A percentile compares a stretch with the other conserved stretches of the same genome.
Conservation (phyloP, 768 basidiomycete species). For the Auriscalpium vulgare region DNA sequence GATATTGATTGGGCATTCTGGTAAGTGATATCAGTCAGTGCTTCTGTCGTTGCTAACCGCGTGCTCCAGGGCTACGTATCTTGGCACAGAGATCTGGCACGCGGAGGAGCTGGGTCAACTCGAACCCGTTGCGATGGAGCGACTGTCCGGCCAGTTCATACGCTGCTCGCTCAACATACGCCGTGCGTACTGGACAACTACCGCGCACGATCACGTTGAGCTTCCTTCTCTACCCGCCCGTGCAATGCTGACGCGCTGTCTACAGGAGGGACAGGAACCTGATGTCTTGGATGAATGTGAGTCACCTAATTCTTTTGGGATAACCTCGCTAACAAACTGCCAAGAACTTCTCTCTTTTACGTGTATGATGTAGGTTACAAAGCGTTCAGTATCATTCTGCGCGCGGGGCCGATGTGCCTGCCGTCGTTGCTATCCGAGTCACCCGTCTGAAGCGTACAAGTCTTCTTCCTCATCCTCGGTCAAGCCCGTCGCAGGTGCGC, state of each 20-base stretch:
- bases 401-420: too few species aligned
- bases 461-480: too few species aligned
- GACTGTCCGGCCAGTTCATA: background rate
- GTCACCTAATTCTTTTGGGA: too few species aligned
- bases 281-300: background rate
- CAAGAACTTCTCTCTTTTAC: too few species aligned
- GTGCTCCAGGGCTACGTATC: background rate
- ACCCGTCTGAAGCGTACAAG: too few species aligned
- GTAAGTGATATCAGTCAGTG: background rate
- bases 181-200: background rate
- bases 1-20: background rate
- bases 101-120: background rate
- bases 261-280: background rate
- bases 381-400: too few species aligned
- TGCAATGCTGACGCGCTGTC: background rate
- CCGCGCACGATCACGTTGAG: background rate
- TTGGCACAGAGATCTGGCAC: background rate
- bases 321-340: too few species aligned
- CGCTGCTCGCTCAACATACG: background rate
- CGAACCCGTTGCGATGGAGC: background rate
- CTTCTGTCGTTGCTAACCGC: background rate
- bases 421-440: too few species aligned
- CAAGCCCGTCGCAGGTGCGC: too few species aligned
- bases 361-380: too few species aligned
- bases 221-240: background rate